These are phyloP conservation scores for Lagenidium giganteum DNA, from an alignment of 352 stramenopile genomes.

Conservation along the genomic window DNA sequence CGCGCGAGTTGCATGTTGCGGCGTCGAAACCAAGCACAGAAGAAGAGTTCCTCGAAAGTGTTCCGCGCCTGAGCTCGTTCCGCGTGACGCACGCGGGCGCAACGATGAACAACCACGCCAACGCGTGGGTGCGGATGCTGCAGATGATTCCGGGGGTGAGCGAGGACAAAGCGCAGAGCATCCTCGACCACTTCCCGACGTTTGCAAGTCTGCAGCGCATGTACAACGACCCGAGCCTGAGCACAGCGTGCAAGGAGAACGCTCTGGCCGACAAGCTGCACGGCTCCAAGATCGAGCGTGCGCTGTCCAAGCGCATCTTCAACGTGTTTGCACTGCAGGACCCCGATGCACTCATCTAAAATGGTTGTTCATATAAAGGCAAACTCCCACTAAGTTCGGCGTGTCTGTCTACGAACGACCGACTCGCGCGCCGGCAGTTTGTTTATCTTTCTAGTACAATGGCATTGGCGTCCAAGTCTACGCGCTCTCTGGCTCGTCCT, in stretches of 20 bases:
- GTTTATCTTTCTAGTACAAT: no score
- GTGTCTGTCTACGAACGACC: no score
- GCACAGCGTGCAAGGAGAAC: conserved; percentile 37
- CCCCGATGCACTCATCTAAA: conserved; percentile 24
- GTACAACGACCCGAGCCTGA: conserved; percentile 35
- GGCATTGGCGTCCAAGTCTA: no score
- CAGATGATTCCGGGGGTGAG: conserved; percentile 72
- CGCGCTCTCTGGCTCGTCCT: conserved; percentile 38
- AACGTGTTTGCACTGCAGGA: conserved; percentile 42
- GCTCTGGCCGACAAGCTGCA: conserved; percentile 50
- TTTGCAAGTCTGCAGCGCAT: conserved; percentile 39
- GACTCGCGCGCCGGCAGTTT: no score
- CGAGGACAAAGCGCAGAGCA: conserved; percentile 59
- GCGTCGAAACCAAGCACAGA: conserved; percentile 25
- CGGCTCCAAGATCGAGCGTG: conserved; percentile 25
- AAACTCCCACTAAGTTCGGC: no score
- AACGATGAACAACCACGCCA: conserved; percentile 42
- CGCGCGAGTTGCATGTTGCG: conserved; percentile 46
- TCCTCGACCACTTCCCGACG: conserved; percentile 60
- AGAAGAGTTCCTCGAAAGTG: conserved; percentile 54
- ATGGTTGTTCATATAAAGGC: no score
- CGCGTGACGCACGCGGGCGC: conserved; percentile 35
- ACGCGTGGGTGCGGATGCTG: conserved; percentile 75
- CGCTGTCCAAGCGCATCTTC: conserved; percentile 56
- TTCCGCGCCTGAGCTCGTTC: conserved; percentile 54